Base-by-base conservation (phyloP, 2,329 filamentous ascomycete genomes). In the Septoria petroselini region DNA sequence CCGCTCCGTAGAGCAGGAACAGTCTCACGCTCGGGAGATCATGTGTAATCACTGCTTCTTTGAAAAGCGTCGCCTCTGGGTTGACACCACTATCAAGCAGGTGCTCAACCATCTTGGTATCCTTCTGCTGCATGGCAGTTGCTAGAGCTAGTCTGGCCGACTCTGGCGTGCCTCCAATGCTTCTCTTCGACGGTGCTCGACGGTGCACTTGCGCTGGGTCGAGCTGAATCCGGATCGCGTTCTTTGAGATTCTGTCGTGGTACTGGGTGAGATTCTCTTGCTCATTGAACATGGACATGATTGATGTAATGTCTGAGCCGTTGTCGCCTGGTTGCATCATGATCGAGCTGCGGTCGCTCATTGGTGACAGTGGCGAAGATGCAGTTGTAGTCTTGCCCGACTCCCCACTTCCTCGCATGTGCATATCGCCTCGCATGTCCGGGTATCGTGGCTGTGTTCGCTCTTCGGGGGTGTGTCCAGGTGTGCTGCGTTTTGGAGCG, bases 1-100 rank as follows among this genome's bases (percentile, higher is more conserved):
- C 74, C 1, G 77, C 76, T 6, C 81, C 82, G 55, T 82, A 82
- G 7, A 76, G 74, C 4, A 86, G 72, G 39, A 86, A 68, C 15
- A 83, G 67, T 78, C 79, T 2, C 76, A 76, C 0, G 14, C 40
- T 58, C 7, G 60, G 52, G n/a, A 63, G 39, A 41, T 65, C 63
- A 37, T 61, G 58, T 18, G 59, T 61, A 12, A 52, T 54, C 12
- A 65, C 49, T 1, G 63, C 63, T 4, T 58, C 39, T 5, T 49
- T 51, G 17, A 65, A 54, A 4, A 61, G 45, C 9, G 46, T 50
- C 15, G 50, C 42, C 15, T 61, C 50, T 4, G 59, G 49, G 7
- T 57, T 38, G 3, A 58, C 55, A 3, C 62, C 62, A 18, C 41
- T 52, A 33, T 65, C 62, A 8, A 65, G 56, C n/a, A 65, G 53